These are phyloP conservation scores for Pleurotus platypus DNA, from an alignment of 768 basidiomycete species.

Conservation along the genomic window DNA sequence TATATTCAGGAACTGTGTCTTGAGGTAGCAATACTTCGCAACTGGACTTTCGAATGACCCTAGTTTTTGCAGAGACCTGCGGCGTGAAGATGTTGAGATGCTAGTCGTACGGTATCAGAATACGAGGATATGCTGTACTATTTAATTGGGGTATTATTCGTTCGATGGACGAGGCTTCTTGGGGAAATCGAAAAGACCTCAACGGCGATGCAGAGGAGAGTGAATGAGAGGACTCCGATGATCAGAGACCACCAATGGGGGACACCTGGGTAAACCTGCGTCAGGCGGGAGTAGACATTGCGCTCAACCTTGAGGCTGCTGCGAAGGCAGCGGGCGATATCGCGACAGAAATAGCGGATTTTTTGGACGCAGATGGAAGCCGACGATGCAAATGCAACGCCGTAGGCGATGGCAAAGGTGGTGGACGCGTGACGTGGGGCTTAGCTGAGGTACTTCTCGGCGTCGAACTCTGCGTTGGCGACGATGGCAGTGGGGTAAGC, in stretches of 20 bases:
- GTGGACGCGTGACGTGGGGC: conserved; percentile 76
- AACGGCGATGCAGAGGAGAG: conserved; percentile 63
- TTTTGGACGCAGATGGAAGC: conserved; percentile 77
- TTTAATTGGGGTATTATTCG: too few species aligned
- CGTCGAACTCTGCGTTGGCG: conserved; percentile 61
- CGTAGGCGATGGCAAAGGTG: conserved; percentile 69
- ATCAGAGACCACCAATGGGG: conserved; percentile 72
- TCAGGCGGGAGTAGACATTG: conserved; percentile 83
- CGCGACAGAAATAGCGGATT: conserved; percentile 80
- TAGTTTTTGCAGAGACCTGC: too few species aligned
- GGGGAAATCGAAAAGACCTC: conserved; percentile 49
- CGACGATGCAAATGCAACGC: conserved; percentile 71
- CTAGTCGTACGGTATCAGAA: too few species aligned
- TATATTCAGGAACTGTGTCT: too few species aligned
- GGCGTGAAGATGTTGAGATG: too few species aligned
- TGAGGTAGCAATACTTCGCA: too few species aligned
- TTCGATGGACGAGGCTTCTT: too few species aligned
- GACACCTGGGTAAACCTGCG: conserved; percentile 75
- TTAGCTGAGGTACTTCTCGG: conserved; percentile 66
- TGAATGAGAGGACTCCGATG: conserved; percentile 50
- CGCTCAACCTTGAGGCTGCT: conserved; percentile 68
- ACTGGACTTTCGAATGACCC: too few species aligned
- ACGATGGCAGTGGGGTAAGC: conserved; percentile 55
- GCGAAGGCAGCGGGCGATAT: conserved; percentile 71
- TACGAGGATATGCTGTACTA: too few species aligned